A percentile compares a stretch with the other conserved stretches of the same genome.
phyloP scores from a whole-genome alignment of 352 stramenopile species.

The Globisporangium cystogenes region DNA sequence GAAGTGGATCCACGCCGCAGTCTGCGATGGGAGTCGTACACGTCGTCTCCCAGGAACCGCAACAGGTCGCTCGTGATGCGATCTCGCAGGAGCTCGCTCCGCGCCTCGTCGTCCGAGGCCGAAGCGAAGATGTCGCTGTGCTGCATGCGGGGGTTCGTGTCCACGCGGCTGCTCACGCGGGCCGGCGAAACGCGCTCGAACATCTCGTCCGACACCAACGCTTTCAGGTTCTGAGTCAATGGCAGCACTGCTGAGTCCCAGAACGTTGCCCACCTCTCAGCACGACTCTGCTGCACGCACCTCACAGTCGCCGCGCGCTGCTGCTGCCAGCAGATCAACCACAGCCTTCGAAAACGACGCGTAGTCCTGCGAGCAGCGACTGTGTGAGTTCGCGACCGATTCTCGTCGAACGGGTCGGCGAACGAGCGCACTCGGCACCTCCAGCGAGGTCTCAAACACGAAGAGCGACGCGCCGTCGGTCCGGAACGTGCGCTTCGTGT shows the following conservation, averaged over 20 bases:
- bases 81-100: neutral
- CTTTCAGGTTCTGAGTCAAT: constrained; percentile 1
- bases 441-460: constrained; percentile 7
- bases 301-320: neutral
- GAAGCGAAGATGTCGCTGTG: neutral
- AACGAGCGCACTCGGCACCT: neutral
- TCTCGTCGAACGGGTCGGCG: neutral
- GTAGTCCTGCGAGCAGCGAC: neutral
- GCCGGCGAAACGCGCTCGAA: neutral
- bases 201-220: neutral
- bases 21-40: neutral
- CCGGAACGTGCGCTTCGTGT: constrained; percentile 10
- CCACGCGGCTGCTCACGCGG: neutral
- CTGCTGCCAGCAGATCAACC: neutral
- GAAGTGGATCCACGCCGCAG: neutral
- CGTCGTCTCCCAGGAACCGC: constrained; percentile 7
- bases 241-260: neutral
- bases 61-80: constrained; percentile 11
- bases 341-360: constrained; percentile 1
- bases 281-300: constrained; percentile 1
- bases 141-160: neutral
- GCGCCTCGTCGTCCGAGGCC: constrained; percentile 2
- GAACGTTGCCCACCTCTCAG: too few relatives aligned
- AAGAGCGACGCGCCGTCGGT: constrained; percentile 9
- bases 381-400: neutral